phyloP scores from a whole-genome alignment of 2,329 filamentous ascomycete species.

The Eutypa lata region DNA sequence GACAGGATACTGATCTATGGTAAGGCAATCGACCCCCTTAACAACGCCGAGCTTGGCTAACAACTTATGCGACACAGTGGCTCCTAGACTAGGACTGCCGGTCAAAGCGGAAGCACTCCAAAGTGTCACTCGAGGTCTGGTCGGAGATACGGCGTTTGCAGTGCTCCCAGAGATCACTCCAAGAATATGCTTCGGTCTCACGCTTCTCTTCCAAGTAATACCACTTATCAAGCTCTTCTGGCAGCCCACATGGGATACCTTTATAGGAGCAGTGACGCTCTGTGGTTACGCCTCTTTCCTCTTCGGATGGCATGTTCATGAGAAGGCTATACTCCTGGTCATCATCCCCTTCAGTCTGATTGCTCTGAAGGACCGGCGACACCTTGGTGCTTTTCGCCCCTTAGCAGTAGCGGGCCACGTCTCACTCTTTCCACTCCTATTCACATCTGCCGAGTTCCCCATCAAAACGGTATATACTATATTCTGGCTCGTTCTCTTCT shows the following conservation, averaged over 20 bases:
- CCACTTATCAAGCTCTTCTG: conserved; percentile 80
- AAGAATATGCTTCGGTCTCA: conserved; percentile 75
- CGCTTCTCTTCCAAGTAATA: conserved; percentile 76
- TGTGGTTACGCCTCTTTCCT: conserved; percentile 96
- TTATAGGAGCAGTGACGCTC: conserved; percentile 84
- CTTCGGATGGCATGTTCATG: conserved; percentile 98
- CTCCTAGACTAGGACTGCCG: conserved; percentile 72
- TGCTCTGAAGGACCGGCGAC: conserved; percentile 82
- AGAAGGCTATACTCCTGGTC: conserved; percentile 92
- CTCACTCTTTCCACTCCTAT: conserved; percentile 89
- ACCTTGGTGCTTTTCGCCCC: conserved; percentile 87
- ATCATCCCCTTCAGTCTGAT: conserved; percentile 94
- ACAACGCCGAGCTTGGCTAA: background rate
- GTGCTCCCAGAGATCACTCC: conserved; percentile 85
- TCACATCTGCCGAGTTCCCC: conserved; percentile 88
- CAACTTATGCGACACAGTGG: conserved; percentile 55
- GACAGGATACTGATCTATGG: conserved; percentile 80
- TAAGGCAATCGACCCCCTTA: conserved; percentile 39
- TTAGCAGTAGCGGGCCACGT: conserved; percentile 92
- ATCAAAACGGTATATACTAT: conserved; percentile 93
- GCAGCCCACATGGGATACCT: conserved; percentile 80
- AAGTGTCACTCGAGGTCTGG: conserved; percentile 87
- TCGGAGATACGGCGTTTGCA: conserved; percentile 92
- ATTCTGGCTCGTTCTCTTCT: conserved; percentile 83
- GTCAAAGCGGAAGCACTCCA: conserved; percentile 73